Base-by-base conservation (phyloP, 768 basidiomycete genomes). In the Rhizopogon vesiculosus region DNA sequence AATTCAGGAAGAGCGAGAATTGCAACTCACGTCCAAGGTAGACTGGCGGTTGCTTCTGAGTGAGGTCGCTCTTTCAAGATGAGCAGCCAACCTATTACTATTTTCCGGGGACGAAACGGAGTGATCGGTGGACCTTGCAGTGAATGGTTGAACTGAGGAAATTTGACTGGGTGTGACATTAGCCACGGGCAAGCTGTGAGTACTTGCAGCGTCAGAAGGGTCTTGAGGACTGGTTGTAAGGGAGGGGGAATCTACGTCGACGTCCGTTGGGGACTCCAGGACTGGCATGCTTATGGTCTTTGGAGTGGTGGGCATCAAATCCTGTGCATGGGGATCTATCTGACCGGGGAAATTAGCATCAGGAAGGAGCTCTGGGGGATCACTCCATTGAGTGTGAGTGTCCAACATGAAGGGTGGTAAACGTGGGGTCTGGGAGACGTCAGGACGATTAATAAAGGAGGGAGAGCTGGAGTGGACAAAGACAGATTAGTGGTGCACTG, bases 111-210 rank as follows among this genome's bases (percentile, higher is more conserved):
- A 49, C 1, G 65, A 61, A 18, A 65, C 57, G 18, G 61, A 63
- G 46, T 69, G 69, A n/a, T 68, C 64, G 28, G 77, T 69, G 1
- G 71, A 68, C 15, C 15, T 15, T 13, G 19, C 15, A 38, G 15
- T 35, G 33, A 33, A 19, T 2, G 72, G 71, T 10, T 69, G 66
- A 42, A 67, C 60, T 9, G 60, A 59, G 5, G 70, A 60, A 22
- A 67, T 51, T 12, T 77, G 72, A 68, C 73, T 43, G 72, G 76
- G 58, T 29, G 77, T 68, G 49, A 84, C 76, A 62, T 79, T 79
- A 15, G 78, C 78, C 10, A 73, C 74, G 9, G 86, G 84, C 61
- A 86, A 74, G 59, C 82, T 85, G 58, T 81, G 84, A 5, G 81
- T 69, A 61, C 86, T 88, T 61, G 75, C 76, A 16, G 73, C 70